A percentile compares a stretch with the other conserved stretches of the same genome.
phyloP scores from a whole-genome alignment of 345 rosid genomes.

The Citrus medica region DNA sequence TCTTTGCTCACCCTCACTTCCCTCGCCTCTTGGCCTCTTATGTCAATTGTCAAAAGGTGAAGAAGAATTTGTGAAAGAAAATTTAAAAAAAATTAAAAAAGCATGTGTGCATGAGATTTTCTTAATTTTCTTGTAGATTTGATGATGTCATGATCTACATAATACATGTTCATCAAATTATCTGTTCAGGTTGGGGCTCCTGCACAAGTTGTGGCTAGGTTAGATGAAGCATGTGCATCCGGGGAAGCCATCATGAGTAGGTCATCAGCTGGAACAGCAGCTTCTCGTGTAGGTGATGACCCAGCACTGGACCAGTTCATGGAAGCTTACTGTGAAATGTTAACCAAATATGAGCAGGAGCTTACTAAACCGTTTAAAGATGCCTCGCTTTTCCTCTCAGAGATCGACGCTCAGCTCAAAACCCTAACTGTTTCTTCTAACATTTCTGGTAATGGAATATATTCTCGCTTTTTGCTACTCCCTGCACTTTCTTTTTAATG shows the following conservation, averaged over 20 bases:
- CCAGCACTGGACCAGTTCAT: conserved; percentile 50
- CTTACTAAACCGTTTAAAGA: conserved; percentile 44
- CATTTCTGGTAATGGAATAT: conserved; percentile 23
- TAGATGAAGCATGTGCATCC: conserved; percentile 35
- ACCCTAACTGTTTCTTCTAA: conserved; percentile 29
- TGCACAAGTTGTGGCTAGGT: conserved; percentile 37
- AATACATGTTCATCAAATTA: neutral
- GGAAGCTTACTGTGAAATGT: conserved; percentile 55
- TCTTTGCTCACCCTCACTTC: conserved; percentile 44
- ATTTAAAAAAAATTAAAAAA: too few species aligned
- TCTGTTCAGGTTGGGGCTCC: conserved; percentile 42
- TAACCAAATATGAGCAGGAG: conserved; percentile 42
- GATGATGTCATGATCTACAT: too few species aligned
- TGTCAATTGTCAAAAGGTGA: conserved; percentile 44
- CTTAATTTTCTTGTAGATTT: too few species aligned
- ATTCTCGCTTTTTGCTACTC: conserved; percentile 1
- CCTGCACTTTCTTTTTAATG: neutral
- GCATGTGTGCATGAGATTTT: too few species aligned
- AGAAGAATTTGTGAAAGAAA: neutral
- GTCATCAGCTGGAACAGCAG: conserved; percentile 3
- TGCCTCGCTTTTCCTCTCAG: conserved; percentile 40
- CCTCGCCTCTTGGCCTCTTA: conserved; percentile 42
- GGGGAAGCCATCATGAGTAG: conserved; percentile 23
- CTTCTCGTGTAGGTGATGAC: conserved; percentile 29
- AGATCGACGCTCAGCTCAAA: conserved; percentile 40